phyloP scores from a whole-genome alignment of 257 asterid species.

The Jasminum sambac region DNA sequence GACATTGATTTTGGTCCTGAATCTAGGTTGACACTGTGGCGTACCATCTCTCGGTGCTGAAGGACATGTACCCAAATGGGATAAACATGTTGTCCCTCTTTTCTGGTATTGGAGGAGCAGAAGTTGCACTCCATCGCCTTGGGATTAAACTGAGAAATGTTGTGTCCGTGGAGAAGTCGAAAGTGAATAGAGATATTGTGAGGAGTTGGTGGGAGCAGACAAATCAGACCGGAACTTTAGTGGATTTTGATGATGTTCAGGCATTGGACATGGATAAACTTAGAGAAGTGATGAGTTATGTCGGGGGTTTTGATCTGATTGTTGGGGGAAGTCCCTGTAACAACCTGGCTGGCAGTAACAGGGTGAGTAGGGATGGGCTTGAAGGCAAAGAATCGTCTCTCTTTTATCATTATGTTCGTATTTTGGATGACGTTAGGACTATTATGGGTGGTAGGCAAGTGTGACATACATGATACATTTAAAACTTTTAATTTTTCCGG shows the following conservation, averaged over 20 bases:
- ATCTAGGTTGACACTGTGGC: constrained; percentile 87
- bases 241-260: constrained; percentile 60
- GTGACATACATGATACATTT: neutral
- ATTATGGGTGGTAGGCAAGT: constrained; percentile 29
- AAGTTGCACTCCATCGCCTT: constrained; percentile 84
- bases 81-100: constrained; percentile 70
- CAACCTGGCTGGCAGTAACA: constrained; percentile 71
- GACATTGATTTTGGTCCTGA: neutral
- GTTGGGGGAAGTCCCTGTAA: constrained; percentile 89
- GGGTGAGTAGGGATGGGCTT: constrained; percentile 74
- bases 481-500: neutral
- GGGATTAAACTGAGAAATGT: constrained; percentile 66
- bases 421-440: constrained; percentile 46
- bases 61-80: constrained; percentile 65
- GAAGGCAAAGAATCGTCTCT: constrained; percentile 67
- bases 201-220: constrained; percentile 96
- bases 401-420: constrained; percentile 61
- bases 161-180: constrained; percentile 68
- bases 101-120: constrained; percentile 97
- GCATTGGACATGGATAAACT: constrained; percentile 36
- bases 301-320: constrained; percentile 52
- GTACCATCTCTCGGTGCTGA: constrained; percentile 75
- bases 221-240: constrained; percentile 53
- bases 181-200: constrained; percentile 64
- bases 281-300: constrained; percentile 29